Base-by-base conservation (phyloP, 495 filamentous ascomycete genomes). In the Aspergillus bridgeri region DNA sequence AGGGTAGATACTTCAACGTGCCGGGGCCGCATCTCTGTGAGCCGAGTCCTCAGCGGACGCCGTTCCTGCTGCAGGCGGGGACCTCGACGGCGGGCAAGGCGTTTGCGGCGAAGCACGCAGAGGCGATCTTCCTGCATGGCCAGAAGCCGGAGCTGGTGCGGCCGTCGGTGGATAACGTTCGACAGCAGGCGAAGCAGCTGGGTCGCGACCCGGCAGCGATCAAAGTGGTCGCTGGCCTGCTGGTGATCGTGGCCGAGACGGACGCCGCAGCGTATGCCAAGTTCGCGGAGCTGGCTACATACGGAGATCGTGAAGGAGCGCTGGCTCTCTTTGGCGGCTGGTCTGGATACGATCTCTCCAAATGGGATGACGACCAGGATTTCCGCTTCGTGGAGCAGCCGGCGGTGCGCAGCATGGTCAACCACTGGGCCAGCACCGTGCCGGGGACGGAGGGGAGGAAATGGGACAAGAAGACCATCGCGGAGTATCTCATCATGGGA, bases 21-120 rank as follows among this genome's bases (percentile, higher is more conserved):
- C 85, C 84, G 0, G 86, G 86, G 0, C 85, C 84, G 43, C 83
- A 87, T 65, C 82, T 88, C 60, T 82, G 79, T 38, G 80, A 86
- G 60, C 86, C 86, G 2, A 81, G 77, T 56, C 83, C 82, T 13
- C 86, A 89, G 66, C 74, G 86, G 3, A 87, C 85, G n/a, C 86
- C 86, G 7, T 73, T 89, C 33, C 57, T 88, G 5, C 65, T 87
- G 18, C 86, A 88, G 65, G 86, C 86, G 15, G 85, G 85, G 2
- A 83, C 83, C 0, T 86, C 83, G 5, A 71, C 73, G 19, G 80
- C 84, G 0, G 86, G 86, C 0, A 86, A 83, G 65, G 75, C 61
- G 0, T 89, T 89, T 52, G 86, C 83, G 1, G 83, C 83, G 0
- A 81, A 86, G 60, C 84, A 82, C 60, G 79, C 77, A 7, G 79